A percentile compares a stretch with the other conserved stretches of the same genome.
Conservation (phyloP, 805 yeast genomes). For the Saturnispora gosingensis region DNA sequence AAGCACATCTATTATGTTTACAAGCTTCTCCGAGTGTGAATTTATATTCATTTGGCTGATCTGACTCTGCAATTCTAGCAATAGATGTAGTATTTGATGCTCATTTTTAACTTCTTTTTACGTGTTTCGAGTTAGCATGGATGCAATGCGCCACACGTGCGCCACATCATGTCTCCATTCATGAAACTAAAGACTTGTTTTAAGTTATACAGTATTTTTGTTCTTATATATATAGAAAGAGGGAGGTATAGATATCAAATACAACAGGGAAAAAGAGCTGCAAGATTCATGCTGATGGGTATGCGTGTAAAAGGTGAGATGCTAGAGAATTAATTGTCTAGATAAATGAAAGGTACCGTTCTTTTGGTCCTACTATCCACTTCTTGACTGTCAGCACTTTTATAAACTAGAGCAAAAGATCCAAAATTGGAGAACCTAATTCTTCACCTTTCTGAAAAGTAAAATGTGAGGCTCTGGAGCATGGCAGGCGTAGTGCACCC, state of each 20-base stretch:
- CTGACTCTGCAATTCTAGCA: background rate
- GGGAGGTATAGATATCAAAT: background rate
- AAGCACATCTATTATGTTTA: background rate
- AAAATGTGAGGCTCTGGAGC: constrained; percentile 98
- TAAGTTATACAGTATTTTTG: background rate
- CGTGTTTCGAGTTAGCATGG: background rate
- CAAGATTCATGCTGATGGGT: background rate
- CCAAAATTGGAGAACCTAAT: constrained; percentile 1
- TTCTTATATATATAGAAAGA: background rate
- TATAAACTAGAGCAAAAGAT: background rate
- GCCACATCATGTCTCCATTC: background rate
- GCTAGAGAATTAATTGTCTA: background rate
- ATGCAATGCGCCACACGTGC: background rate
- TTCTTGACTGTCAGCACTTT: background rate
- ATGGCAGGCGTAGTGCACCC: constrained; percentile 97
- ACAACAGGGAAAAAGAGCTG: background rate
- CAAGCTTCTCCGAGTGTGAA: constrained; percentile 3
- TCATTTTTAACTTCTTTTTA: background rate
- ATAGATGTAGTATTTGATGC: background rate
- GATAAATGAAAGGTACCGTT: background rate
- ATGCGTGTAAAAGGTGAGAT: background rate
- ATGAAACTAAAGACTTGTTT: background rate
- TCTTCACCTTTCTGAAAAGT: constrained; percentile 62
- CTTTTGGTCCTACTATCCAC: background rate
- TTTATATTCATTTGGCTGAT: background rate